Percentiles rank a stretch among this genome's conserved stretches.
Conservation (phyloP, 2,329 filamentous ascomycete genomes). For the Colletotrichum truncatum region DNA sequence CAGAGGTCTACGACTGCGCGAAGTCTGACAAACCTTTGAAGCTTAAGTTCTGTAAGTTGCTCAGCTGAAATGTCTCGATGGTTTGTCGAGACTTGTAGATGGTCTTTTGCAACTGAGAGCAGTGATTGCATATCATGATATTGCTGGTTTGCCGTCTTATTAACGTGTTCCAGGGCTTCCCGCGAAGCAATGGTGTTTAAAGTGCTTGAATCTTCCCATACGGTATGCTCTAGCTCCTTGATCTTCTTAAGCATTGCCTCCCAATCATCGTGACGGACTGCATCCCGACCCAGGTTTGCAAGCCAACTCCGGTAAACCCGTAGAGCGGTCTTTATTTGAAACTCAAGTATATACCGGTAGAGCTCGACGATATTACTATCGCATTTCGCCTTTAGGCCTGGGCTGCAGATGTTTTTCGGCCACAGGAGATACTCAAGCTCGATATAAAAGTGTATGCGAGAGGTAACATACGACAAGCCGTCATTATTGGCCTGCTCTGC, state of each 20-base stretch:
- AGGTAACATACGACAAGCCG: slow-evolving; percentile 43
- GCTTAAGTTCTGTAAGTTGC: no score
- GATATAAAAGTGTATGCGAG: slow-evolving; percentile 40
- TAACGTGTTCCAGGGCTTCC: not conserved
- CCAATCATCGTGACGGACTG: slow-evolving; percentile 33
- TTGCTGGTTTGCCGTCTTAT: not conserved
- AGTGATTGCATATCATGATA: not conserved
- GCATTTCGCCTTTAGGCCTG: slow-evolving; percentile 28
- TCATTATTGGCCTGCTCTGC: slow-evolving; percentile 40
- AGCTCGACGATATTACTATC: slow-evolving; percentile 35
- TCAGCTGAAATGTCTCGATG: no score
- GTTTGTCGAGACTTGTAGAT: no score
- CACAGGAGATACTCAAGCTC: slow-evolving; percentile 39
- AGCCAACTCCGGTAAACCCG: slow-evolving; percentile 38
- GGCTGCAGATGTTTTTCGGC: slow-evolving; percentile 1
- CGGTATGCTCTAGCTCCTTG: not conserved
- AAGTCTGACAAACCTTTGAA: no score
- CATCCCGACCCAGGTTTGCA: slow-evolving; percentile 23
- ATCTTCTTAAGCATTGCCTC: slow-evolving; percentile 27
- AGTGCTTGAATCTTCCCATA: not conserved
- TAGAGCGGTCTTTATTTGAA: slow-evolving; percentile 44
- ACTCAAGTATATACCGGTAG: slow-evolving; percentile 44
- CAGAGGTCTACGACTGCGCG: not conserved
- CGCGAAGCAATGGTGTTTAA: not conserved
- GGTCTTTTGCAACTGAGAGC: not conserved